Evolutionary conservation across 768 basidiomycete species (phyloP), one percentile per base, ranked within the genome.

Genomic region (Serendipita indica): DNA sequence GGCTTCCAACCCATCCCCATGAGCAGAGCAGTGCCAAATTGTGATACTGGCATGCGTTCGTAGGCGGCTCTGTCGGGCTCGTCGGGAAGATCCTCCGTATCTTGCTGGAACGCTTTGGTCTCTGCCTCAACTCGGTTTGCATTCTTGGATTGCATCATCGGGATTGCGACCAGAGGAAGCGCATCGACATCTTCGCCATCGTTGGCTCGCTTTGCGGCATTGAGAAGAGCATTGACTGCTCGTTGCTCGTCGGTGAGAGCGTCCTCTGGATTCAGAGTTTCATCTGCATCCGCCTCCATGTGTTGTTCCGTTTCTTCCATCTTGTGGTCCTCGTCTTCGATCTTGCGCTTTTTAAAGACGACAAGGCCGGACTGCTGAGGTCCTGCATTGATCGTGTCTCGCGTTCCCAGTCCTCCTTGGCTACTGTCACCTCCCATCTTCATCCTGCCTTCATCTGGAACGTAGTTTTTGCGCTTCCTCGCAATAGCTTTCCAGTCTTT

Each of bases 1-100:
- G 86, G 82, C 61, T 87, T 87, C 91, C 91, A 97, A 2, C 93
- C 93, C 96, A 98, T 98, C 0, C 94, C 94, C 43, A 92, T 79
- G 3, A 96, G 75, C 64, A 98, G 78, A 4, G 96, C 96, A 3
- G 86, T 83, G 3, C 96, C 94, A 63, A 98, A 99, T 59, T 89
- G 85, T 3, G 86, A 83, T 14, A 99, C 83, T 0, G 96, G 96
- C 0, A 97, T 81, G 18, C 90, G 84, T 33, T 80, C 80, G 67
- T 98, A 99, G 69, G 93, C 94, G 0, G 87, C 83, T 16, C 87
- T 70, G 0, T 86, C 81, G 1, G 92, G 82, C 57, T 70, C 69
- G 4, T 86, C 85, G 0, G 89, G 89, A 3, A 94, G 78, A 13
- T 83, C 83, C 16, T 75, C 76, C 2, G 98, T 77, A 66, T 97